Percentiles rank a stretch among this genome's conserved stretches.
Evolutionary conservation across 495 filamentous ascomycete genomes (phyloP).

Genomic region (Aspergillus mulundensis): DNA sequence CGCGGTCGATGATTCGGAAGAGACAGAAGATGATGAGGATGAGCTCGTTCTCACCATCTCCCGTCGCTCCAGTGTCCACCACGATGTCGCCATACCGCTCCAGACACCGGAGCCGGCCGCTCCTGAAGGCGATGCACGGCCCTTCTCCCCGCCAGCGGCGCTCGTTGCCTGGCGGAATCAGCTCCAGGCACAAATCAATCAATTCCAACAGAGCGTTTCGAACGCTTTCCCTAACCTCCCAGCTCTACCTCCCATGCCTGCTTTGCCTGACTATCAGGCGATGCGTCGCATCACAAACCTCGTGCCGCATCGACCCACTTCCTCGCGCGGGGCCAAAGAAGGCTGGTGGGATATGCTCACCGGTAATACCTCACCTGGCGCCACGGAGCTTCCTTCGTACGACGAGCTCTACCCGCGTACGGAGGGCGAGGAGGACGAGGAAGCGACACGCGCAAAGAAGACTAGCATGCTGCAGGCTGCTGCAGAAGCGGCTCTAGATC

Average conservation of each 20-base stretch:
- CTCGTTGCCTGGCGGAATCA: slow-evolving; percentile 74
- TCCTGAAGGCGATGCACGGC: slow-evolving; percentile 27
- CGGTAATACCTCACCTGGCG: slow-evolving; percentile 42
- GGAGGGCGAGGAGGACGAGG: slow-evolving; percentile 34
- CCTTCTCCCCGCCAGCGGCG: slow-evolving; percentile 55
- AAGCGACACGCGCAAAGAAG: slow-evolving; percentile 57
- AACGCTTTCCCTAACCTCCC: slow-evolving; percentile 67
- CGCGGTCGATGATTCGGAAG: slow-evolving; percentile 47
- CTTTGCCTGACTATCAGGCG: slow-evolving; percentile 68
- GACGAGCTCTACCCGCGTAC: slow-evolving; percentile 70
- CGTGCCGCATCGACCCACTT: slow-evolving; percentile 55
- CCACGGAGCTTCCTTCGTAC: slow-evolving; percentile 66
- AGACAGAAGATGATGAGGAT: slow-evolving; percentile 32
- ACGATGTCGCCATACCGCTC: slow-evolving; percentile 27
- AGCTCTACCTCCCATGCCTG: slow-evolving; percentile 54
- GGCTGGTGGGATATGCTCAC: slow-evolving; percentile 68
- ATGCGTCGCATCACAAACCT: slow-evolving; percentile 72
- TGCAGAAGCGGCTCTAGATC: slow-evolving; percentile 61
- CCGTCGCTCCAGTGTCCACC: slow-evolving; percentile 41
- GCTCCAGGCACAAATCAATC: slow-evolving; percentile 71
- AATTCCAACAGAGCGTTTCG: slow-evolving; percentile 69
- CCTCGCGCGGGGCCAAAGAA: slow-evolving; percentile 45
- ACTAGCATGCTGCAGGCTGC: slow-evolving; percentile 56
- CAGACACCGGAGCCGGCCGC: slow-evolving; percentile 26
- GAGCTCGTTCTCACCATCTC: slow-evolving; percentile 40